Conservation (phyloP, 768 basidiomycete species). For the Leccinum ochraceum region DNA sequence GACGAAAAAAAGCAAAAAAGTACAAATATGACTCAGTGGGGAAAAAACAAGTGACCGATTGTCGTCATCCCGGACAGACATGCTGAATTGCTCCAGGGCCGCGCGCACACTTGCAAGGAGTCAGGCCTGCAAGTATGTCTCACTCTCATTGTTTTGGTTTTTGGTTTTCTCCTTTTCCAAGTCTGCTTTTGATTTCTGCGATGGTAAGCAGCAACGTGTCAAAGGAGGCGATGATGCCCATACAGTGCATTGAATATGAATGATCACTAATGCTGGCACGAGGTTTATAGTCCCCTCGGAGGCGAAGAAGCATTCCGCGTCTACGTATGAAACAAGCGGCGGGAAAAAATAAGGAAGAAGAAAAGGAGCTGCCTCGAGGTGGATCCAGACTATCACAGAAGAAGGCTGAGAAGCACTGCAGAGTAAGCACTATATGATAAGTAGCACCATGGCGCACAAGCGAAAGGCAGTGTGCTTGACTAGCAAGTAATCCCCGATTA, state of each 20-base stretch:
- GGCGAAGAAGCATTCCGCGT: not conserved
- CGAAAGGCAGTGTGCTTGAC: not conserved
- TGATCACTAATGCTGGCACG: not conserved
- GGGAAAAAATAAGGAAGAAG: not conserved
- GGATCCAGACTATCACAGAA: not conserved
- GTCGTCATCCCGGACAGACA: not conserved
- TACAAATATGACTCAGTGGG: not conserved
- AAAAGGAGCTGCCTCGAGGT: not conserved
- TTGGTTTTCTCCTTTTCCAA: not conserved
- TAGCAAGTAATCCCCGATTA: not conserved
- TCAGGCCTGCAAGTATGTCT: not conserved
- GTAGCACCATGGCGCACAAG: not conserved
- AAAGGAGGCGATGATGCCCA: not conserved
- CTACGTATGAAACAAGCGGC: not conserved
- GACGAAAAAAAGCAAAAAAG: not conserved
- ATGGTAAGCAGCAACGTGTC: not conserved
- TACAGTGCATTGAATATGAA: not conserved
- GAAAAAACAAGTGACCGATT: not conserved
- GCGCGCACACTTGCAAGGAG: not conserved
- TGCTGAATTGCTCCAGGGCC: not conserved
- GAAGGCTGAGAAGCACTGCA: not conserved
- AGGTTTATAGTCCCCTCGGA: not conserved
- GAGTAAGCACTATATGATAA: too few relatives aligned
- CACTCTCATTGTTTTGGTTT: not conserved
- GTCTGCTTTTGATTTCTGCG: not conserved